Percentiles rank a stretch among this genome's conserved stretches.
Evolutionary conservation across 805 yeast genomes (phyloP).

Genomic region (Wickerhamiella occidentalis): DNA sequence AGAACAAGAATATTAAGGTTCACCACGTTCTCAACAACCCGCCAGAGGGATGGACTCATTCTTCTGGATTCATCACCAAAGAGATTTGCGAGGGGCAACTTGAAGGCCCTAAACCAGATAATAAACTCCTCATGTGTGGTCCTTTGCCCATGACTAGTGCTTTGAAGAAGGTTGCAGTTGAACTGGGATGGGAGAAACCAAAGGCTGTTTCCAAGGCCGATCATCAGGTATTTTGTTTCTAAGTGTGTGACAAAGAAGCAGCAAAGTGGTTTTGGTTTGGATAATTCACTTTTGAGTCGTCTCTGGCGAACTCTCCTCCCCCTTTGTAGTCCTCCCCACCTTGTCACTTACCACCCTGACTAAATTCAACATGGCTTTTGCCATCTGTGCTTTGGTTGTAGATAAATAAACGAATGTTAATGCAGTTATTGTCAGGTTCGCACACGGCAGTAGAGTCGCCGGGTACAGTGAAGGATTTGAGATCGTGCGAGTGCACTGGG

Average conservation of each 20-base stretch:
- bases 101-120: slow-evolving; percentile 47
- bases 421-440: no score
- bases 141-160: slow-evolving; percentile 89
- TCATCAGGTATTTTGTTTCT: slow-evolving; percentile 81
- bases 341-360: no score
- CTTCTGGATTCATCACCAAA: slow-evolving; percentile 66
- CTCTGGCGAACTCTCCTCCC: no score
- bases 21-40: slow-evolving; percentile 64
- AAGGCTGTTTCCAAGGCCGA: slow-evolving; percentile 81
- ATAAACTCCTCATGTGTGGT: slow-evolving; percentile 76
- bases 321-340: no score
- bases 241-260: slow-evolving; percentile 12
- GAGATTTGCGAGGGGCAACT: slow-evolving; percentile 53
- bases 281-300: no score
- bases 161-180: slow-evolving; percentile 64
- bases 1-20: slow-evolving; percentile 38
- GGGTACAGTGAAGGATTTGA: no score
- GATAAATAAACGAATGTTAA: no score
- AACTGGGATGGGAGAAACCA: slow-evolving; percentile 70
- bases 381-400: no score
- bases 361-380: no score
- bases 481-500: no score
- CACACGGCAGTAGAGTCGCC: no score
- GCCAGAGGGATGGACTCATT: slow-evolving; percentile 64
- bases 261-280: not conserved